These are phyloP conservation scores for Porcisia deanei DNA, from an alignment of 208 protist species.

Conservation along the genomic window DNA sequence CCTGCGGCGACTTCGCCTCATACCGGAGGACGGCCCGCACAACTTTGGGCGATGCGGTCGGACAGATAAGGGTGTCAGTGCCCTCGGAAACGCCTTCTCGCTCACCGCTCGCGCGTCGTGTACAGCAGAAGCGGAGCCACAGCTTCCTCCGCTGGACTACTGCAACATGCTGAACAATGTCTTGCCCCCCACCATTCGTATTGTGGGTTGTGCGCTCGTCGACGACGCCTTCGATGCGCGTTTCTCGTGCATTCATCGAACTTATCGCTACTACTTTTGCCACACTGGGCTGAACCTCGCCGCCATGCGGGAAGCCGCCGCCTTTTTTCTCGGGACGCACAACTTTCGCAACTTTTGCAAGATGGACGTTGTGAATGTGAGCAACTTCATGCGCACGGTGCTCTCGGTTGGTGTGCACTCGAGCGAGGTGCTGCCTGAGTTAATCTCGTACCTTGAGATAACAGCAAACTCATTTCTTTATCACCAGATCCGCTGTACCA, in stretches of 20 bases:
- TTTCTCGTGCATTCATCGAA: slow-evolving; percentile 87
- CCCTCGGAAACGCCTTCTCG: slow-evolving; percentile 81
- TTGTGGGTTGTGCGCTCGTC: slow-evolving; percentile 93
- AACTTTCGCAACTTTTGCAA: slow-evolving; percentile 98
- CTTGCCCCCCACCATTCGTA: slow-evolving; percentile 94
- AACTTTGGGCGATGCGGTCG: slow-evolving; percentile 81
- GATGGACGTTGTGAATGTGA: slow-evolving; percentile 93
- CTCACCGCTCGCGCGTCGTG: slow-evolving; percentile 70
- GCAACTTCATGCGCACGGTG: slow-evolving; percentile 91
- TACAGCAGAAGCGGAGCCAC: slow-evolving; percentile 24
- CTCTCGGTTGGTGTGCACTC: slow-evolving; percentile 45
- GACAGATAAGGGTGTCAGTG: slow-evolving; percentile 91
- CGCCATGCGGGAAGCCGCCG: slow-evolving; percentile 91
- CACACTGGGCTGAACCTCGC: slow-evolving; percentile 79
- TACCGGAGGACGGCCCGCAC: slow-evolving; percentile 58
- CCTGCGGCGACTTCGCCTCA: slow-evolving; percentile 58
- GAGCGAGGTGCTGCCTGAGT: slow-evolving; percentile 56
- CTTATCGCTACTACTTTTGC: slow-evolving; percentile 93
- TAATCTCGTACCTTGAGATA: slow-evolving; percentile 90
- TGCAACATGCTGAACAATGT: slow-evolving; percentile 94
- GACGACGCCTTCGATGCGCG: slow-evolving; percentile 90
- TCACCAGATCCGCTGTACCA: slow-evolving; percentile 97
- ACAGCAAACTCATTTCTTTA: slow-evolving; percentile 96
- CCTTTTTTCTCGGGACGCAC: slow-evolving; percentile 92
- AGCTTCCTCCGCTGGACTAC: slow-evolving; percentile 89